Conservation (phyloP, 192 early-diverging fungal genomes). For the Backusella tuberculispora region DNA sequence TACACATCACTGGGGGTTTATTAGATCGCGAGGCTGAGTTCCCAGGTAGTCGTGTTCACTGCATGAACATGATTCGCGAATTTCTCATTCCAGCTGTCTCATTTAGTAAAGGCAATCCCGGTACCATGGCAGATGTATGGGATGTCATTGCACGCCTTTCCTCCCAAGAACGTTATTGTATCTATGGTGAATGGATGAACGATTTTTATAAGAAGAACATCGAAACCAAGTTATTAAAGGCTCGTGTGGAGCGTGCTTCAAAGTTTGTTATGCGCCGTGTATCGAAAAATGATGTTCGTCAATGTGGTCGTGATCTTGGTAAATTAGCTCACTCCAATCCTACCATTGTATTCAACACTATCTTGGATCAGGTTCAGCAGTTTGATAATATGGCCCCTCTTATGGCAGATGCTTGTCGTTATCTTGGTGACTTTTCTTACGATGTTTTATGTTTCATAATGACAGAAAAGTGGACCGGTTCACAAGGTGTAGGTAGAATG, state of each 20-base stretch:
- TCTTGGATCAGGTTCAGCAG: constrained; percentile 66
- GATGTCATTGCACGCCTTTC: constrained; percentile 59
- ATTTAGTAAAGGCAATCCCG: constrained; percentile 65
- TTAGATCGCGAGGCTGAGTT: constrained; percentile 24
- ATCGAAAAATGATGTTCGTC: constrained; percentile 72
- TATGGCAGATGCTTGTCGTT: constrained; percentile 78
- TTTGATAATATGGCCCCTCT: constrained; percentile 78
- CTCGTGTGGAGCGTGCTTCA: constrained; percentile 40
- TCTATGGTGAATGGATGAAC: constrained; percentile 84
- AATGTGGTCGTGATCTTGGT: constrained; percentile 71
- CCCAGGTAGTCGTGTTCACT: constrained; percentile 16
- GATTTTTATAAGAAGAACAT: constrained; percentile 56
- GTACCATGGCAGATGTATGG: constrained; percentile 66
- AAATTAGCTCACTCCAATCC: constrained; percentile 81
- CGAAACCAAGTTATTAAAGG: constrained; percentile 54
- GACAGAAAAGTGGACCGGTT: constrained; percentile 66
- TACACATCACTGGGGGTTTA: constrained; percentile 16
- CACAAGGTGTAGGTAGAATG: constrained; percentile 36
- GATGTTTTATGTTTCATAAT: constrained; percentile 74
- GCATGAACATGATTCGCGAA: constrained; percentile 39
- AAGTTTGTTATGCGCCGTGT: constrained; percentile 52
- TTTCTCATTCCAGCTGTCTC: constrained; percentile 68
- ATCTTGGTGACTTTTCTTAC: constrained; percentile 72
- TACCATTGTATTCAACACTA: constrained; percentile 65
- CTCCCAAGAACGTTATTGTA: constrained; percentile 62